These are phyloP conservation scores for Hypoxylon fuscum DNA, from an alignment of 495 filamentous ascomycete genomes.

Conservation along the genomic window DNA sequence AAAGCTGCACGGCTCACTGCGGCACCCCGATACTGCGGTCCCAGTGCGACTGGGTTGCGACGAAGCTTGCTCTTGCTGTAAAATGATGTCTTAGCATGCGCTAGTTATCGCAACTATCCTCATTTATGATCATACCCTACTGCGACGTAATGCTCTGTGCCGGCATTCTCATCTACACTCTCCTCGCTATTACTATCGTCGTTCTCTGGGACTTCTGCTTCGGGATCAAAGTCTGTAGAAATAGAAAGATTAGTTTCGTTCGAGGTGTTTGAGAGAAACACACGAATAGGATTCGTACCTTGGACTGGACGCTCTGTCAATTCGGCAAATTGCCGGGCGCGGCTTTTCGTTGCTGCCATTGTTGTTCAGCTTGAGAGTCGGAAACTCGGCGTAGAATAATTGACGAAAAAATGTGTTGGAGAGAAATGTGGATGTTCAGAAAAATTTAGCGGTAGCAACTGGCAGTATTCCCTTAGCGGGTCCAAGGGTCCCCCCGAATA, in stretches of 20 bases:
- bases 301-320: constrained; percentile 51
- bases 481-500: constrained; percentile 6
- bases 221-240: constrained; percentile 83
- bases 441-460: constrained; percentile 58
- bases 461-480: constrained; percentile 48
- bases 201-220: constrained; percentile 68
- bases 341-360: constrained; percentile 50
- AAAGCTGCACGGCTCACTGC: constrained; percentile 78
- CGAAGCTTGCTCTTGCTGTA: constrained; percentile 84
- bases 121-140: constrained; percentile 70
- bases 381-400: not conserved
- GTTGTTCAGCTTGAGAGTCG: not conserved
- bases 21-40: constrained; percentile 83
- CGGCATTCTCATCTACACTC: constrained; percentile 61
- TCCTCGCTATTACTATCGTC: constrained; percentile 65
- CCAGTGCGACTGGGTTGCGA: constrained; percentile 71
- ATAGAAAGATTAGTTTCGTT: constrained; percentile 29
- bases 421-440: constrained; percentile 38
- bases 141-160: constrained; percentile 83
- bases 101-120: not conserved
- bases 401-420: constrained; percentile 1
- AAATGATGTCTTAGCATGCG: constrained; percentile 10
- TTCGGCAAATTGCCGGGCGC: constrained; percentile 50
- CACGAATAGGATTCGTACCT: constrained; percentile 39
- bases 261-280: not conserved